phyloP scores from a whole-genome alignment of 2,329 filamentous ascomycete species.

The Alternaria hordeiaustralica region DNA sequence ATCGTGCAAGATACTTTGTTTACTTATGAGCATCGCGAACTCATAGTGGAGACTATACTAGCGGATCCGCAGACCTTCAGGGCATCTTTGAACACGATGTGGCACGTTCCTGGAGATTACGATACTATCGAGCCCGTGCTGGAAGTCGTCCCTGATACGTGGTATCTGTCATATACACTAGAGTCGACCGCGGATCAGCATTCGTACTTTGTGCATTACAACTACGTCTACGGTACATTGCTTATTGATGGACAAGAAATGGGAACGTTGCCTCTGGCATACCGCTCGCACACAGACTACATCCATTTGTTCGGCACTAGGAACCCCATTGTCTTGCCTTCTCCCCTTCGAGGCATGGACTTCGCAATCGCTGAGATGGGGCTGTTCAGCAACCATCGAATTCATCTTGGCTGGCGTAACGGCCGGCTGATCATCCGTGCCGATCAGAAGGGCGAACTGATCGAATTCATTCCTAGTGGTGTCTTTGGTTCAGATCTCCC shows the following conservation, averaged over 20 bases:
- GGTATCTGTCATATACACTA: slow-evolving; percentile 45
- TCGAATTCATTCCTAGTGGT: slow-evolving; percentile 46
- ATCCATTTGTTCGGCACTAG: no score
- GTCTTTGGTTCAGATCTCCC: slow-evolving; percentile 54
- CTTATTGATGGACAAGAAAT: slow-evolving; percentile 58
- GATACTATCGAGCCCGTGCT: slow-evolving; percentile 9
- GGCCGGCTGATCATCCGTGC: slow-evolving; percentile 55
- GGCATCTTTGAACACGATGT: slow-evolving; percentile 50
- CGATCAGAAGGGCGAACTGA: slow-evolving; percentile 17
- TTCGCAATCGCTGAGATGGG: no score
- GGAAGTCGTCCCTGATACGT: slow-evolving; percentile 21
- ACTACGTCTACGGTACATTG: slow-evolving; percentile 57
- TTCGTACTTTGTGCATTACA: slow-evolving; percentile 47
- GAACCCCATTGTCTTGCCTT: slow-evolving; percentile 61
- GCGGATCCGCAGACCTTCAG: no score
- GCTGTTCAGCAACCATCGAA: no score
- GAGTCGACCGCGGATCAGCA: slow-evolving; percentile 31
- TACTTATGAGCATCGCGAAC: slow-evolving; percentile 49
- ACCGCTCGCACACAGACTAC: no score
- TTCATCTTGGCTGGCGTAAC: slow-evolving; percentile 63
- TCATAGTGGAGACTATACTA: no score
- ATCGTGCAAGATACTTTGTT: slow-evolving; percentile 59
- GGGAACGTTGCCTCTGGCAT: slow-evolving; percentile 63
- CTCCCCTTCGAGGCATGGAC: slow-evolving; percentile 60
- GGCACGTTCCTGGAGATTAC: slow-evolving; percentile 47